These are phyloP conservation scores for Microcyclospora tardicrescens DNA, from an alignment of 2,329 filamentous ascomycete species.

Conservation along the genomic window DNA sequence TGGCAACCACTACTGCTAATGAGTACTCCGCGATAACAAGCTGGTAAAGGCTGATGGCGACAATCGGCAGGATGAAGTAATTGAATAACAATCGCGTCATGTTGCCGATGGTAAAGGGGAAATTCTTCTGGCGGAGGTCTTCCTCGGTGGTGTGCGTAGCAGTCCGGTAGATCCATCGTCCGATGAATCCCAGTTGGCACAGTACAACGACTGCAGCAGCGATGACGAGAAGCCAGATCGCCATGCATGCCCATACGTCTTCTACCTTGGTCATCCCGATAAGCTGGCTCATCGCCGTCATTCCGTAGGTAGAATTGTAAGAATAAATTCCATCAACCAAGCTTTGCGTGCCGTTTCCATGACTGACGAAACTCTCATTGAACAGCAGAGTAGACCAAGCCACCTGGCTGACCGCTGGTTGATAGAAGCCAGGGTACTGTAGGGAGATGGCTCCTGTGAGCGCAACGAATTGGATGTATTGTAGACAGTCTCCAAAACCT, in stretches of 20 bases:
- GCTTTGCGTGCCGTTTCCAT: constrained; percentile 50
- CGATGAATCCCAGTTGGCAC: constrained; percentile 62
- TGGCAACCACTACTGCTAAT: constrained; percentile 55
- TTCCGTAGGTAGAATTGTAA: constrained; percentile 62
- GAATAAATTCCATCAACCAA: constrained; percentile 78
- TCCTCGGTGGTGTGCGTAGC: constrained; percentile 64
- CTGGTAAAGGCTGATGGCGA: constrained; percentile 82
- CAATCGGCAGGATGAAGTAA: constrained; percentile 78
- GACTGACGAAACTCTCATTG: constrained; percentile 73
- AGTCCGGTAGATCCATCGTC: constrained; percentile 62
- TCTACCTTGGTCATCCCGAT: constrained; percentile 62
- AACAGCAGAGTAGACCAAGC: constrained; percentile 89
- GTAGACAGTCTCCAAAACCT: constrained; percentile 89
- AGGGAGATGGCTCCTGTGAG: constrained; percentile 78
- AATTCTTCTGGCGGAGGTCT: constrained; percentile 79
- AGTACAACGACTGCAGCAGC: constrained; percentile 54
- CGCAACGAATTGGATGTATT: constrained; percentile 89
- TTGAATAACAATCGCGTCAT: constrained; percentile 74
- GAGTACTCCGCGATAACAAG: constrained; percentile 62
- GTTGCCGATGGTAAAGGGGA: constrained; percentile 56
- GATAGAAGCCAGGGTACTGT: constrained; percentile 86
- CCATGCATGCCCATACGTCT: constrained; percentile 91
- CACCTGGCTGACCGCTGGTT: constrained; percentile 75
- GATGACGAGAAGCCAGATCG: constrained; percentile 75
- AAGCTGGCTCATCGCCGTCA: constrained; percentile 67